Evolutionary conservation across 2,329 filamentous ascomycete species (phyloP).

Genomic region (Aspergillus awamori): DNA sequence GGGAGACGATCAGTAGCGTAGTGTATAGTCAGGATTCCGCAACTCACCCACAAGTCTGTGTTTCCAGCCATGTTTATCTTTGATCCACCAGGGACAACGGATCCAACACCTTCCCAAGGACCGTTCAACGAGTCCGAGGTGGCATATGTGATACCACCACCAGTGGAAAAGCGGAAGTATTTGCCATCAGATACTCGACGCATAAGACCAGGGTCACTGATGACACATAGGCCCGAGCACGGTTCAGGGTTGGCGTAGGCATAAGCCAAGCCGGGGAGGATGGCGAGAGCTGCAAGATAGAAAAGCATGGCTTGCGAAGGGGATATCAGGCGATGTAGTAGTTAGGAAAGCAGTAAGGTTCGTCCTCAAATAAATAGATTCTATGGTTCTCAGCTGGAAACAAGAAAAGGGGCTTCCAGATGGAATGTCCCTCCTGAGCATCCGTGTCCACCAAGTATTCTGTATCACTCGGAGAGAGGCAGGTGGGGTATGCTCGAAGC

Average conservation of each 20-base stretch:
- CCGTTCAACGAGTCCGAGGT: constrained; percentile 51
- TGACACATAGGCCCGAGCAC: constrained; percentile 36
- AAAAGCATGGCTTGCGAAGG: background rate
- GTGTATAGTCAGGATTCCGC: background rate
- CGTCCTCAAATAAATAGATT: background rate
- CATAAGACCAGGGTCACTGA: constrained; percentile 55
- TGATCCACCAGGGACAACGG: constrained; percentile 49
- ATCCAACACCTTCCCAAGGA: constrained; percentile 54
- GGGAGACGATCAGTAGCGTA: background rate
- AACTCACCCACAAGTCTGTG: constrained; percentile 53
- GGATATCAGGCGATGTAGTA: background rate
- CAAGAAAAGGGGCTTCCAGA: too few species aligned
- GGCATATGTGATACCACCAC: constrained; percentile 53
- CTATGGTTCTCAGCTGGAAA: background rate
- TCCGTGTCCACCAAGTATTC: background rate
- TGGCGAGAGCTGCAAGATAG: background rate
- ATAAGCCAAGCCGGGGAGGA: constrained; percentile 18
- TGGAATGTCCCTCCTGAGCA: background rate
- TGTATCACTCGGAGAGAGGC: background rate
- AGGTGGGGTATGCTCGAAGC: background rate
- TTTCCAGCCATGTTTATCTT: constrained; percentile 51
- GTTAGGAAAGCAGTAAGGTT: background rate
- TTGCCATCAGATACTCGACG: constrained; percentile 51
- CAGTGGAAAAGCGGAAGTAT: constrained; percentile 59
- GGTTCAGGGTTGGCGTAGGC: constrained; percentile 35